Conservation (phyloP, 2,329 filamentous ascomycete species). For the Parafenestella ontariensis region DNA sequence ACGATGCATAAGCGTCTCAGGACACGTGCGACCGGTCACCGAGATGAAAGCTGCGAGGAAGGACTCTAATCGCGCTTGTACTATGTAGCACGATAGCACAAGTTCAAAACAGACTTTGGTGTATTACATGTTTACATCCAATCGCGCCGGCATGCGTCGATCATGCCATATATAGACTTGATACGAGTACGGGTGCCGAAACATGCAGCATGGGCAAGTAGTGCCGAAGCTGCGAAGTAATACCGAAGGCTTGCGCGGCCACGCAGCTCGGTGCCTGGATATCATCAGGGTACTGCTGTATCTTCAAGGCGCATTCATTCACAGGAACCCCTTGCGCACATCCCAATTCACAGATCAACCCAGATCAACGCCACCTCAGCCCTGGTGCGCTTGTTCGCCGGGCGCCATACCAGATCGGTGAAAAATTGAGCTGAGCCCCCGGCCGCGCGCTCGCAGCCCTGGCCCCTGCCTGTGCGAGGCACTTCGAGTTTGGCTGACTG, state of each 20-base stretch:
- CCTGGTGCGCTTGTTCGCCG: slow-evolving; percentile 14
- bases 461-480: slow-evolving; percentile 13
- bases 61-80: not conserved
- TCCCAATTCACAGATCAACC: not conserved
- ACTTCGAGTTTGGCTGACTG: slow-evolving; percentile 20
- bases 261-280: not conserved
- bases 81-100: not conserved
- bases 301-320: too few relatives aligned
- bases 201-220: not conserved
- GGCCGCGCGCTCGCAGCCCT: not conserved
- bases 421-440: slow-evolving; percentile 9
- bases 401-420: slow-evolving; percentile 13
- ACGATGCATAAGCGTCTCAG: not conserved
- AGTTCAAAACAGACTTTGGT: not conserved
- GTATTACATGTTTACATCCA: slow-evolving; percentile 9
- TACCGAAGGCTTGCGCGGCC: not conserved
- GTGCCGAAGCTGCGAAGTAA: not conserved
- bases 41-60: not conserved
- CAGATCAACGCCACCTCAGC: slow-evolving; percentile 7
- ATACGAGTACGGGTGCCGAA: slow-evolving; percentile 14
- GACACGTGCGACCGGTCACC: not conserved
- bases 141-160: slow-evolving; percentile 14
- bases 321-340: slow-evolving; percentile 3
- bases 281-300: not conserved
- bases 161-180: slow-evolving; percentile 12